Base-by-base conservation (phyloP, 176 grass and related monocot species). In the Dactylis glomerata region DNA sequence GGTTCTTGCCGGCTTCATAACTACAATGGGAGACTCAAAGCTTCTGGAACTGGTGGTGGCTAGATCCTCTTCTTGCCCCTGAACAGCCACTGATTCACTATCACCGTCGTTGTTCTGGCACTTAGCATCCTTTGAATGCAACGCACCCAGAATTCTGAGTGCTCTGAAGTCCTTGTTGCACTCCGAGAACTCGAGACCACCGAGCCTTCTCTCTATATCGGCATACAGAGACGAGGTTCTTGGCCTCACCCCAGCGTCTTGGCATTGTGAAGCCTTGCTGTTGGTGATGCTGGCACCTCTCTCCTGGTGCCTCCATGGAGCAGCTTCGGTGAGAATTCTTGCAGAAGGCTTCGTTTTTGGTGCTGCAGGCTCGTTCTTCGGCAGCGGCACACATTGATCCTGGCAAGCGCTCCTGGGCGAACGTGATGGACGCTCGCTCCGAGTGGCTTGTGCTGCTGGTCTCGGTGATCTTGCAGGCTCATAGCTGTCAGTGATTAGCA, bases 301-400 rank as follows among this genome's bases (percentile, higher is more conserved):
- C 44, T 98, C 96, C 89, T 88, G 89, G 80, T 92, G 87, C 76
- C 74, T 90, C 96, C 93, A 95, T 45, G 91, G 92, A 88, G 87
- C 91, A 0, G 93, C 76, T 92, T 98, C 87, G 0, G 85, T 85
- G 34, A 86, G 59, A 80, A 83, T 88, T 83, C 87, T 93, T 76
- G 73, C 58, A 68, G 86, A 55, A 80, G 88, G 87, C 42, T 87
- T 93, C 40, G 70, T 87, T 87, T 89, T 94, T 55, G 86, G 75
- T 78, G 85, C 75, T 73, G 88, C 75, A 89, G 63, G 23, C 62
- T 84, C 67, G 10, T 81, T 68, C 65, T 88, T 85, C 26, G 36
- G 61, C 86, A 84, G 85, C 9, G 24, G 9, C 44, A 26, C 73
- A 56, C 64, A 32, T 24, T 44, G 51, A 81, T 92, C 82, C 72